A percentile compares a stretch with the other conserved stretches of the same genome.
These are phyloP conservation scores for Ustilago tritici DNA, from an alignment of 1,284 basidiomycete genomes.

Conservation along the genomic window DNA sequence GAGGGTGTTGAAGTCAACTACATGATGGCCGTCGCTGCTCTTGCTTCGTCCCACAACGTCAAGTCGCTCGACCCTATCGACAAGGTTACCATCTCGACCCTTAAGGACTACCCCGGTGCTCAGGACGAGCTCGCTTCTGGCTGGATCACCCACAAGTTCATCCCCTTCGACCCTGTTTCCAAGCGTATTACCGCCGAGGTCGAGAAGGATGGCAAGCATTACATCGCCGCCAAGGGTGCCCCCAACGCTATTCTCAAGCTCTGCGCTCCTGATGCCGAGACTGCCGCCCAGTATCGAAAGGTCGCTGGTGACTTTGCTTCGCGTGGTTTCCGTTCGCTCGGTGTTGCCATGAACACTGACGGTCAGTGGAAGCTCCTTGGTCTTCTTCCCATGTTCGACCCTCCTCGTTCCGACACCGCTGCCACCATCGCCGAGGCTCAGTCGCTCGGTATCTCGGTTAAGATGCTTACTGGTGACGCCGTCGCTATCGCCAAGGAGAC, in stretches of 20 bases:
- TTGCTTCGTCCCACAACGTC: constrained; percentile 75
- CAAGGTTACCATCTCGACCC: constrained; percentile 74
- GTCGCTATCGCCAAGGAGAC: constrained; percentile 75
- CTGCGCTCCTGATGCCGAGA: constrained; percentile 70
- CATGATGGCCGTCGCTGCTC: constrained; percentile 73
- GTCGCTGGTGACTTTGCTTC: constrained; percentile 72
- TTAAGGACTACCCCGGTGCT: constrained; percentile 74
- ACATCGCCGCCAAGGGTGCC: constrained; percentile 74
- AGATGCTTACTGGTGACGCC: constrained; percentile 76
- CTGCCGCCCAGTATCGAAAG: constrained; percentile 71
- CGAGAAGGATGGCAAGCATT: constrained; percentile 73
- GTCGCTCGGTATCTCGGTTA: constrained; percentile 73
- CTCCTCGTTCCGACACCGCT: constrained; percentile 74
- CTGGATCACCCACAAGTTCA: constrained; percentile 74
- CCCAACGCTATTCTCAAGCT: constrained; percentile 75
- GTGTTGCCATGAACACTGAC: constrained; percentile 74
- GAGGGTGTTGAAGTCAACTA: constrained; percentile 72
- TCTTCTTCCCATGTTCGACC: constrained; percentile 73
- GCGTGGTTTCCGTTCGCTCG: constrained; percentile 74
- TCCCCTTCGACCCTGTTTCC: constrained; percentile 75
- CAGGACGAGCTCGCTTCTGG: constrained; percentile 73
- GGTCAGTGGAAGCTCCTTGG: constrained; percentile 73
- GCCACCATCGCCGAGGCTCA: constrained; percentile 74
- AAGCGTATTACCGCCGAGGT: constrained; percentile 76
- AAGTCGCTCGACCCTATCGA: constrained; percentile 75